phyloP scores from a whole-genome alignment of 2,329 filamentous ascomycete genomes.

The Aureobasidium zeae region DNA sequence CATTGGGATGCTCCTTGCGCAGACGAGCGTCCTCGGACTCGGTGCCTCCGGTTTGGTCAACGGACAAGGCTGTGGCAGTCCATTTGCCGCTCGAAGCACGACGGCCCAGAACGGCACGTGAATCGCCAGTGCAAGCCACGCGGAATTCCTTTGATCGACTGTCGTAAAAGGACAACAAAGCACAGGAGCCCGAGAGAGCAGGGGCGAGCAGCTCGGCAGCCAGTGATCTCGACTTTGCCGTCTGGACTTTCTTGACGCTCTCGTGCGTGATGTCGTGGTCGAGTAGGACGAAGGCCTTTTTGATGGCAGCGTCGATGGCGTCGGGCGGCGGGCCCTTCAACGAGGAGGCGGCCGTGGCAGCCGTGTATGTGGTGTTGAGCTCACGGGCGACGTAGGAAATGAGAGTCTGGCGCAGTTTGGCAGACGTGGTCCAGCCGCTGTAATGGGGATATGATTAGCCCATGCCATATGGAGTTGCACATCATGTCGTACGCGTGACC shows the following conservation, averaged over 20 bases:
- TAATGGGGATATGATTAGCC: too few relatives aligned
- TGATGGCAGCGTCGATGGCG: conserved; percentile 83
- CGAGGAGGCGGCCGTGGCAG: conserved; percentile 50
- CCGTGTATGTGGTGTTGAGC: conserved; percentile 83
- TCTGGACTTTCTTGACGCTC: conserved; percentile 83
- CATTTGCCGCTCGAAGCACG: conserved; percentile 73
- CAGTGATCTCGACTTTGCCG: conserved; percentile 78
- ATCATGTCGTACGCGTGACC: conserved; percentile 88
- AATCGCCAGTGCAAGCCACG: conserved; percentile 94
- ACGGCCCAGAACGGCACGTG: conserved; percentile 84
- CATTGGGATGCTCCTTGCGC: conserved; percentile 77
- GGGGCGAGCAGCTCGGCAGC: conserved; percentile 88
- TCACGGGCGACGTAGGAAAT: conserved; percentile 90
- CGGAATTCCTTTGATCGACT: conserved; percentile 74
- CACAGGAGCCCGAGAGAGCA: conserved; percentile 92
- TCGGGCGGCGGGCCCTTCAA: conserved; percentile 61
- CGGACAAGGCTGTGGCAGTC: conserved; percentile 79
- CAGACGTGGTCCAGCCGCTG: conserved; percentile 95
- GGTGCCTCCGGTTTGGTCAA: conserved; percentile 89
- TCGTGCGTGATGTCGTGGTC: conserved; percentile 93
- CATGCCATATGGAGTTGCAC: too few relatives aligned
- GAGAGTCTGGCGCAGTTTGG: conserved; percentile 83
- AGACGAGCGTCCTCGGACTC: conserved; percentile 74
- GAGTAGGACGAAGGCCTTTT: conserved; percentile 76
- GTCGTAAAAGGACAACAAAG: conserved; percentile 93